phyloP scores from a whole-genome alignment of 441 rosid species.

The Macaranga tanarius region DNA sequence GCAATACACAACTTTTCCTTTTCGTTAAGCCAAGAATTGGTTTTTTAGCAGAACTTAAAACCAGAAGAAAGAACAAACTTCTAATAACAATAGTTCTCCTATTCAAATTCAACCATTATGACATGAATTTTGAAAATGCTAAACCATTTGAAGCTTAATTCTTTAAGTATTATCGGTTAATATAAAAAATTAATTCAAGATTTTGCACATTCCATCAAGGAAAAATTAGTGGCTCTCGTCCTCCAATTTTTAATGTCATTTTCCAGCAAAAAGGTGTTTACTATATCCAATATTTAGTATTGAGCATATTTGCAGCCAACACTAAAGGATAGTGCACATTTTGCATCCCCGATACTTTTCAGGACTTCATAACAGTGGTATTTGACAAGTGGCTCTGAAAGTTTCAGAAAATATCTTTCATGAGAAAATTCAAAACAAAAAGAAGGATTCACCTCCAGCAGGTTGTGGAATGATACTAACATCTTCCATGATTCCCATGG shows the following conservation, averaged over 20 bases:
- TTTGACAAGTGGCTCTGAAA: background rate
- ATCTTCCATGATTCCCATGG: constrained; percentile 93
- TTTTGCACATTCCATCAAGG: background rate
- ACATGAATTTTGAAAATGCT: background rate
- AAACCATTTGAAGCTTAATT: background rate
- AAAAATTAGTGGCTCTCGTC: background rate
- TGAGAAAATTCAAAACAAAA: background rate
- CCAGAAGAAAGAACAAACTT: background rate
- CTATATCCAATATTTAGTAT: background rate
- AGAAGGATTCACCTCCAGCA: constrained; percentile 70
- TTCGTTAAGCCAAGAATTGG: background rate
- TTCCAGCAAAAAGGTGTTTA: background rate
- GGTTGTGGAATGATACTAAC: constrained; percentile 93
- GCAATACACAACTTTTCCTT: background rate
- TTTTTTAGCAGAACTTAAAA: background rate
- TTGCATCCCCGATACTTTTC: background rate
- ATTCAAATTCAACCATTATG: constrained; percentile 1
- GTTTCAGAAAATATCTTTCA: background rate
- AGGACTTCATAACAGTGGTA: background rate
- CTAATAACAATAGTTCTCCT: background rate
- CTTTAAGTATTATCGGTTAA: background rate
- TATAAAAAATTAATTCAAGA: background rate
- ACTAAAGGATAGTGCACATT: background rate
- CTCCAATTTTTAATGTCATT: background rate
- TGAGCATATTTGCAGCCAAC: background rate